Conservation (phyloP, 495 filamentous ascomycete genomes). For the Tuber magnatum region DNA sequence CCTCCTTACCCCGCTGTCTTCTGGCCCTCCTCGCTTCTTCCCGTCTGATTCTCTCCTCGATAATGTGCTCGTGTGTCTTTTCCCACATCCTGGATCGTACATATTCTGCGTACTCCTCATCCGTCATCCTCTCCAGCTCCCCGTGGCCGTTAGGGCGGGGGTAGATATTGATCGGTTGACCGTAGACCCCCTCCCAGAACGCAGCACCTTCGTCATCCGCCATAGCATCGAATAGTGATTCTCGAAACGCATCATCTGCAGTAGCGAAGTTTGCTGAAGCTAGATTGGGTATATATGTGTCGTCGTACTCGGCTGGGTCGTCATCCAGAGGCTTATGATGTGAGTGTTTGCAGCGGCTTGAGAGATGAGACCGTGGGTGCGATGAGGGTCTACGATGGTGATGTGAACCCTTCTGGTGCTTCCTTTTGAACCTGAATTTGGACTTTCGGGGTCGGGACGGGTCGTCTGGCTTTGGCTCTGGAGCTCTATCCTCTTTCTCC, state of each 20-base stretch:
- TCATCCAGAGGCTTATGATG: constrained; percentile 22
- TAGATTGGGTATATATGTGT: constrained; percentile 48
- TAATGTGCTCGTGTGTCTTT: constrained; percentile 61
- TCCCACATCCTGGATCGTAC: constrained; percentile 91
- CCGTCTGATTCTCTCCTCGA: constrained; percentile 58
- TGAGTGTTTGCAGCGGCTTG: constrained; percentile 32
- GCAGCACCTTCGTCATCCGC: constrained; percentile 94
- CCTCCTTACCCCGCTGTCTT: constrained; percentile 45
- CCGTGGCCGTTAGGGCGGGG: constrained; percentile 47
- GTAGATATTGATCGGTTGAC: constrained; percentile 76
- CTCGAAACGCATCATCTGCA: constrained; percentile 70
- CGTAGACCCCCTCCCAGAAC: constrained; percentile 92
- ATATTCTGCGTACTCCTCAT: constrained; percentile 80
- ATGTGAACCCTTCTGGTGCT: constrained; percentile 8
- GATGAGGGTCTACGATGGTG: constrained; percentile 5
- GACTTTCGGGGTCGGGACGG: constrained; percentile 4
- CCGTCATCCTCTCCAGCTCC: constrained; percentile 75
- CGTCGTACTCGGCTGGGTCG: constrained; percentile 47
- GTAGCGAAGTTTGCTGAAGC: constrained; percentile 46
- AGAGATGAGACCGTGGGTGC: constrained; percentile 6
- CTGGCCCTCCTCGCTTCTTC: constrained; percentile 46
- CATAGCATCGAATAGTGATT: constrained; percentile 97
- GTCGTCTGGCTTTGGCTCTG: constrained; percentile 5
- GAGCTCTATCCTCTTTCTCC: constrained; percentile 3
- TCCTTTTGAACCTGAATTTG: constrained; percentile 39